Percentiles rank a stretch among this genome's conserved stretches.
phyloP scores from a whole-genome alignment of 1,139 yeast species.

The Protomyces macrosporus region DNA sequence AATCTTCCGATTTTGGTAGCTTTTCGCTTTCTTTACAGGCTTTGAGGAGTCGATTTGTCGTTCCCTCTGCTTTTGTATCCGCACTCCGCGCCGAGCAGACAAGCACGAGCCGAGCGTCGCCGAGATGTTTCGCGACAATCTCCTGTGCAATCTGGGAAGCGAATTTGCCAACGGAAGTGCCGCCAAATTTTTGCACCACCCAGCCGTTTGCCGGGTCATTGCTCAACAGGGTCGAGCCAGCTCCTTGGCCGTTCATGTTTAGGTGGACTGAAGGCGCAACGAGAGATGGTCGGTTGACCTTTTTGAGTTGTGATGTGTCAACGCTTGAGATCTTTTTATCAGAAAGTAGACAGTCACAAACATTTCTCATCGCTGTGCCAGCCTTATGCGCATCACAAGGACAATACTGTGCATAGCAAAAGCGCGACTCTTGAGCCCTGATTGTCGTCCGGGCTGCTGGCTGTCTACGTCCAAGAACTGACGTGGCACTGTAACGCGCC shows the following conservation, averaged over 20 bases:
- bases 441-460: no score
- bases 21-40: slow-evolving; percentile 18
- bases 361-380: background rate
- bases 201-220: slow-evolving; percentile 46
- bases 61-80: slow-evolving; percentile 86
- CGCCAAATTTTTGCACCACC: slow-evolving; percentile 95
- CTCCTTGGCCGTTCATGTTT: background rate
- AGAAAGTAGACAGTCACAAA: background rate
- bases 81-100: slow-evolving; percentile 95
- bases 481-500: background rate
- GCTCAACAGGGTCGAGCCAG: background rate
- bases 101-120: slow-evolving; percentile 72
- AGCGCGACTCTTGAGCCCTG: no score
- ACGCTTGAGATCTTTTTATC: background rate
- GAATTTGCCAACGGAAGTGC: slow-evolving; percentile 96
- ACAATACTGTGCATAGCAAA: no score
- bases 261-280: background rate
- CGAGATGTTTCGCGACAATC: slow-evolving; percentile 52
- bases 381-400: no score
- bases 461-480: background rate
- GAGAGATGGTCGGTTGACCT: no score
- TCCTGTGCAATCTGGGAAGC: slow-evolving; percentile 78
- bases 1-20: slow-evolving; percentile 27
- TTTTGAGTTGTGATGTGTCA: background rate
- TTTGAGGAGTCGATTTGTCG: slow-evolving; percentile 53